Base-by-base conservation (phyloP, 108 stramenopile species). In the Skeletonema marinoi region DNA sequence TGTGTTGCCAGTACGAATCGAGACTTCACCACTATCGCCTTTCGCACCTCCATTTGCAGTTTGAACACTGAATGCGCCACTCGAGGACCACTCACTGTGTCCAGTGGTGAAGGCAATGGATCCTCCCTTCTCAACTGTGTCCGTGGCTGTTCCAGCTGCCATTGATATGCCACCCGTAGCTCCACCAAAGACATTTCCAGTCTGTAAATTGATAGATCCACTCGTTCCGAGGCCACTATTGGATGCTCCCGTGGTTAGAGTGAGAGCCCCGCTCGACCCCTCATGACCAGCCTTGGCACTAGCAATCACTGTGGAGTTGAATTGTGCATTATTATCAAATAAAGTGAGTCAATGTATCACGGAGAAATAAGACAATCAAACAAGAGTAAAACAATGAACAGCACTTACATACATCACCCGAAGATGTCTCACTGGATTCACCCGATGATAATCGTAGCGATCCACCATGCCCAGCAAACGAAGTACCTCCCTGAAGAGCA, bases 391-490 rank as follows among this genome's bases (percentile, higher is more conserved):
- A 58, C 25, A 25, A 17, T 33, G 35, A 61, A 61, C 6, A 2
- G 16, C 60, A 33, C 60, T 61, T 33, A 61, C 60, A 29, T 16
- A 78, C 51, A 46, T 70, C 62, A 32, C 79, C 79, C 21, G 74
- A 75, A n/a, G 74, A 62, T 46, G 51, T 32, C 21, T 36, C 12
- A n/a, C 30, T 80, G 68, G 67, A 69, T 50, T 4, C 29, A n/a
- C 79, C 79, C 25, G 79, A 80, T 10, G 62, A 62, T 9, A 80
- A 31, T n/a, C 62, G 29, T 31, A 80, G 7, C 1, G 74, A 80
- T 3, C 79, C 79, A 31, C 79, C 74, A 56, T 75, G 63, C 31
- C 79, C 79, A 10, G 59, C 7, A 36, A 60, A 31, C 4, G 79
- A 35, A n/a, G 67, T 66, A 29, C 79, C 79, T 21, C 79, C 79